These are phyloP conservation scores for Penicillium polonicum DNA, from an alignment of 2,329 filamentous ascomycete genomes.

Conservation along the genomic window DNA sequence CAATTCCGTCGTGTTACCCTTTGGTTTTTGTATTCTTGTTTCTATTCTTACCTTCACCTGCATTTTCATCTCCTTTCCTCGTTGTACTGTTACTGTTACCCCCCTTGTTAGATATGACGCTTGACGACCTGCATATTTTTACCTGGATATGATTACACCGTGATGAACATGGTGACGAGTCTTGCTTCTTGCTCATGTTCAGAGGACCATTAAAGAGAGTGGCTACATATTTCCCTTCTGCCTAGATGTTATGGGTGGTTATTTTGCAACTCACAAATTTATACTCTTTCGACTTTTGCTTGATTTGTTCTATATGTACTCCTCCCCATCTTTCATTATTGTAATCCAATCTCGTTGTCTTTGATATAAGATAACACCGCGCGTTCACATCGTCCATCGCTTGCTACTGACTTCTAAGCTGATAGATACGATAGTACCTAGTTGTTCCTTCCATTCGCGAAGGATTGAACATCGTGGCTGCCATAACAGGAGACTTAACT, in stretches of 20 bases:
- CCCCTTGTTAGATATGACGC: conserved; percentile 9
- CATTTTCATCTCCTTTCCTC: conserved; percentile 3
- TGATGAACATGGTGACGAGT: not conserved
- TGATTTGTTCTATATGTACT: not conserved
- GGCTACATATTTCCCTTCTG: not conserved
- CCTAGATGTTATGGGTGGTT: not conserved
- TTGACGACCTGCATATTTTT: conserved; percentile 19
- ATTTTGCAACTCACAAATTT: not conserved
- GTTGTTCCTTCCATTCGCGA: not conserved
- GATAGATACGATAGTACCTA: not conserved
- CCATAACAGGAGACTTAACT: not conserved
- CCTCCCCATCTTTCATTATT: not conserved
- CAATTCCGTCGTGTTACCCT: conserved; percentile 7
- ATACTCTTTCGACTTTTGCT: not conserved
- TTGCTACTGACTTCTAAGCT: not conserved
- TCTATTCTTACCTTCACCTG: not conserved
- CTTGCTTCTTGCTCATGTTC: not conserved
- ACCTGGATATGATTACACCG: conserved; percentile 4
- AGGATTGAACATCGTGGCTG: not conserved
- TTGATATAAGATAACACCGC: not conserved
- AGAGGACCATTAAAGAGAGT: not conserved
- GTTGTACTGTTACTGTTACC: not conserved
- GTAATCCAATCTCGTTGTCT: not conserved
- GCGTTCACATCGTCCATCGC: not conserved
- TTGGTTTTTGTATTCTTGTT: conserved; percentile 2